Base-by-base conservation (phyloP, 73 alveolate species). In the Tetrahymena thermophila region DNA sequence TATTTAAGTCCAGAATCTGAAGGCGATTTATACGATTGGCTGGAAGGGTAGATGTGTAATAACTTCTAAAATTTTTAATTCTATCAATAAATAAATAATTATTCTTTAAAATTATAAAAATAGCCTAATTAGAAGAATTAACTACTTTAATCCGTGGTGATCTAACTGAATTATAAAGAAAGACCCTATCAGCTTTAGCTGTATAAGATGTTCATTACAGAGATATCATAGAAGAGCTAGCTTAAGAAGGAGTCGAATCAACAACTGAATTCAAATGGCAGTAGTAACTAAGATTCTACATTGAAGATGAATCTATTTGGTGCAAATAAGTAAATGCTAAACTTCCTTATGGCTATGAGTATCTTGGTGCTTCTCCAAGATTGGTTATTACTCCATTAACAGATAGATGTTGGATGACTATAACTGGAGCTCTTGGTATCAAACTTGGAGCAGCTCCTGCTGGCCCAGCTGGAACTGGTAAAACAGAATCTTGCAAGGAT, bases 301-400 rank as follows among this genome's bases (percentile, higher is more conserved):
- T 97, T 97, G 99, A 98, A 94, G 98, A 98, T 10, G 98, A 97
- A 93, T 97, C 98, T 94, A 98, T 96, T 25, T 96, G 93, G 55
- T 96, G 98, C 28, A 98, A 98, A 94, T 96, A 98, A 93, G 98
- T 97, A 6, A 98, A 98, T 98, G 99, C 99, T 85, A 96, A 98
- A 94, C 56, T 98, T 28, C 94, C 94, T 43, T 99, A 99, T 96
- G 99, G 99, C n/a, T 99, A 98, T 98, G 99, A 99, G 94, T 99
- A 98, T 97, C 96, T 99, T 94, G 99, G 99, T 43, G 99, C 99
- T 43, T 97, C 99, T 28, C 97, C 99, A 85, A 98, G 99, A 93
- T 95, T 98, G 96, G 99, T 99, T 38, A 98, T 98, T 85, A 99
- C 99, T 23, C 99, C 99, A 0, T 96, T 99, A 84, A 99, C 99